phyloP scores from a whole-genome alignment of 192 early-diverging fungal genomes.

The Geranomyces michiganensis region DNA sequence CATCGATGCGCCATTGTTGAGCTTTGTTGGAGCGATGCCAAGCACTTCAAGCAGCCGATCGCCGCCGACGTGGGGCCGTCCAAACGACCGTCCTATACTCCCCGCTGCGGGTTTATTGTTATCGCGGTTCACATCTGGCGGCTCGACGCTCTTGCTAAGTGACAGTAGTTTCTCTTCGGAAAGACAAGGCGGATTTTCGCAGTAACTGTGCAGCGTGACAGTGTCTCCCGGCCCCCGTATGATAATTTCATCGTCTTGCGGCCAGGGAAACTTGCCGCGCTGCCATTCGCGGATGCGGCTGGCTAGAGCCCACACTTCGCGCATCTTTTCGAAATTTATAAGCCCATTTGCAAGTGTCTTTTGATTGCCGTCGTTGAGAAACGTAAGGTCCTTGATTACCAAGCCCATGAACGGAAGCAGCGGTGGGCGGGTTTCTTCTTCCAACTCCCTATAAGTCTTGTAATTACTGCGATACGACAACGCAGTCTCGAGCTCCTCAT shows the following conservation, averaged over 20 bases:
- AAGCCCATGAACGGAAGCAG: conserved; percentile 46
- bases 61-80: neutral
- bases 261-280: conserved; percentile 32
- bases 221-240: neutral
- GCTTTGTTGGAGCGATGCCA: neutral
- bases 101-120: neutral
- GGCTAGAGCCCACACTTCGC: conserved; percentile 22
- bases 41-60: neutral
- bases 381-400: conserved; percentile 46
- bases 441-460: conserved; percentile 42
- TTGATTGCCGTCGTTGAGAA: conserved; percentile 45
- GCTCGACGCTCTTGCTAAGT: conserved; percentile 32
- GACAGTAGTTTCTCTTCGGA: conserved; percentile 34
- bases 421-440: conserved; percentile 33
- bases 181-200: conserved; percentile 26
- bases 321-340: conserved; percentile 41
- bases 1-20: neutral
- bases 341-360: conserved; percentile 30
- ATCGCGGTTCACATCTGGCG: conserved; percentile 2
- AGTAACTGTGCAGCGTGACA: conserved; percentile 38
- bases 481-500: conserved; percentile 34
- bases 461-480: conserved; percentile 40
- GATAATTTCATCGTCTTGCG: conserved; percentile 27
- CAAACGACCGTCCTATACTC: neutral
- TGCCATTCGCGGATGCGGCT: conserved; percentile 21